Percentiles rank a stretch among this genome's conserved stretches.
phyloP scores from a whole-genome alignment of 768 basidiomycete genomes.

The Phaffia australis region DNA sequence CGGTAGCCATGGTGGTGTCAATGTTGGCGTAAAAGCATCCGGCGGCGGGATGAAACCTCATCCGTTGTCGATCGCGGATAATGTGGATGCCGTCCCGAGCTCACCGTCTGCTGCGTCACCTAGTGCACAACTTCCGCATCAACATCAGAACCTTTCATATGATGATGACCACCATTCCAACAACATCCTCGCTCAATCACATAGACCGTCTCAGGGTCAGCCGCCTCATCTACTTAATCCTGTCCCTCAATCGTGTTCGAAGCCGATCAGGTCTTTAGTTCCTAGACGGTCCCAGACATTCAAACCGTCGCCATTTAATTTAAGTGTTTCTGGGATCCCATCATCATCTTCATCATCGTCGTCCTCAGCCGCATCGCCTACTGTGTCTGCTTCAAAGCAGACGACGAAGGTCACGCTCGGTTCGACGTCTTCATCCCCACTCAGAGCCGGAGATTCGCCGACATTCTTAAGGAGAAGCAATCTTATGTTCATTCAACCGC shows the following conservation, averaged over 20 bases:
- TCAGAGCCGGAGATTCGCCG: slow-evolving; percentile 19
- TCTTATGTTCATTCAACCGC: neutral
- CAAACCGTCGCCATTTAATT: slow-evolving; percentile 13
- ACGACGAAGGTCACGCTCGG: neutral
- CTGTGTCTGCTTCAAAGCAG: neutral
- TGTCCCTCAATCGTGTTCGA: neutral
- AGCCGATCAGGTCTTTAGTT: slow-evolving; percentile 11
- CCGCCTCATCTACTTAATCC: slow-evolving; percentile 12
- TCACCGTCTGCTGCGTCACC: slow-evolving; percentile 12
- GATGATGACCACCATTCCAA: neutral
- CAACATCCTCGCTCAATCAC: slow-evolving; percentile 22
- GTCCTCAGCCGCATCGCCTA: neutral
- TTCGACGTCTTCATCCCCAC: slow-evolving; percentile 17
- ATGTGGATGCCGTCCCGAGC: neutral
- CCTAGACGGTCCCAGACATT: slow-evolving; percentile 15
- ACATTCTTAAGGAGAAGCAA: slow-evolving; percentile 18
- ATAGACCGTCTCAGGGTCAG: slow-evolving; percentile 18
- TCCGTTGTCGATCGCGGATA: slow-evolving; percentile 19
- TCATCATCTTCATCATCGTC: neutral
- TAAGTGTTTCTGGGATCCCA: slow-evolving; percentile 1
- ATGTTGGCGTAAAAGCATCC: neutral
- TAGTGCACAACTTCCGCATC: slow-evolving; percentile 4
- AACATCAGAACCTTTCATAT: neutral
- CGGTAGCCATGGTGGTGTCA: slow-evolving; percentile 1
- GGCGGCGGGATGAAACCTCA: slow-evolving; percentile 13